These are phyloP conservation scores for Talaromyces sp. DNA, from an alignment of 2,329 filamentous ascomycete genomes.

Conservation along the genomic window DNA sequence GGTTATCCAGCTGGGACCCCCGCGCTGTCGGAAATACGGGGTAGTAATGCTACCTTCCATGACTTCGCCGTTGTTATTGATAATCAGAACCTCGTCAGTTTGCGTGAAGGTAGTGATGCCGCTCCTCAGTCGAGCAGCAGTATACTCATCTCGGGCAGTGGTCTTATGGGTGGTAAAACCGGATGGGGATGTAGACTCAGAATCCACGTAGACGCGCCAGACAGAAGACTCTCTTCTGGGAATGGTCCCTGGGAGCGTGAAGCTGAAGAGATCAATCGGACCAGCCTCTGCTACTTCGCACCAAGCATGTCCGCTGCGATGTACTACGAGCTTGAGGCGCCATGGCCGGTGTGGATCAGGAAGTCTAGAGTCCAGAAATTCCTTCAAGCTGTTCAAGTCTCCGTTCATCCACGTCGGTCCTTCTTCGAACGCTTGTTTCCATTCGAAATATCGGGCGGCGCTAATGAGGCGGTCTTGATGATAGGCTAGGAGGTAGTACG, in stretches of 20 bases:
- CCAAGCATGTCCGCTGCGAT: slow-evolving; percentile 31
- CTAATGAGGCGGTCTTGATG: slow-evolving; percentile 78
- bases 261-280: slow-evolving; percentile 26
- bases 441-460: slow-evolving; percentile 55
- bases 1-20: slow-evolving; percentile 68
- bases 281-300: slow-evolving; percentile 37
- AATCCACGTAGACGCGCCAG: slow-evolving; percentile 60
- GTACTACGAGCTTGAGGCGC: slow-evolving; percentile 42
- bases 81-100: slow-evolving; percentile 72
- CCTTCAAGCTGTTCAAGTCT: slow-evolving; percentile 32
- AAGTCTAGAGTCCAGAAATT: slow-evolving; percentile 34
- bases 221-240: slow-evolving; percentile 16
- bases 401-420: slow-evolving; percentile 27
- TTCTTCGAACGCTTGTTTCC: slow-evolving; percentile 35
- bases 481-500: slow-evolving; percentile 77
- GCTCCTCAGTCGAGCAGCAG: slow-evolving; percentile 65
- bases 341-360: slow-evolving; percentile 38
- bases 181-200: slow-evolving; percentile 52
- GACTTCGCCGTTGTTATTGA: slow-evolving; percentile 66
- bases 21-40: slow-evolving; percentile 73
- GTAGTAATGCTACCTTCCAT: slow-evolving; percentile 88
- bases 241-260: slow-evolving; percentile 29
- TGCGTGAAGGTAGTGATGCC: slow-evolving; percentile 51
- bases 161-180: slow-evolving; percentile 88
- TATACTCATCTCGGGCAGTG: slow-evolving; percentile 72